A percentile compares a stretch with the other conserved stretches of the same genome.
These are phyloP conservation scores for Marchantia polymorpha DNA, from an alignment of 225 moss, liverwort and hornwort genomes.

Conservation along the genomic window DNA sequence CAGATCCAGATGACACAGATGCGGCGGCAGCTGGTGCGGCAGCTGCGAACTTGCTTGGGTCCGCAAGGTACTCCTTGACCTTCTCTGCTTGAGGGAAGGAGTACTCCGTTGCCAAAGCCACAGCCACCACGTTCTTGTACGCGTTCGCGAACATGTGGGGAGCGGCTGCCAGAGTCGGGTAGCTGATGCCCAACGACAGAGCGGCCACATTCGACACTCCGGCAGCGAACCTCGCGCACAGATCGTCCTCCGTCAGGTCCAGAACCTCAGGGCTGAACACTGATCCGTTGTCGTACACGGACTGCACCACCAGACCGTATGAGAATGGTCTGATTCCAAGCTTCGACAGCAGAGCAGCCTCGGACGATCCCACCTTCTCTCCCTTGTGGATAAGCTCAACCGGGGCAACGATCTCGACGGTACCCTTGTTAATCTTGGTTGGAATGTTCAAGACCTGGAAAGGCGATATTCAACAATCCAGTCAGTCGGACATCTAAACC, in stretches of 20 bases:
- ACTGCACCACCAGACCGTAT: conserved; percentile 73
- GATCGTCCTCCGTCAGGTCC: conserved; percentile 84
- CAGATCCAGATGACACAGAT: conserved; percentile 10
- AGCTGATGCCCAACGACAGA: conserved; percentile 61
- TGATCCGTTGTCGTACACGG: conserved; percentile 89
- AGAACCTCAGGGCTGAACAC: conserved; percentile 69
- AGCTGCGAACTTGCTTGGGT: conserved; percentile 69
- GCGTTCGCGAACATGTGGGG: conserved; percentile 84
- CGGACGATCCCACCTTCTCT: conserved; percentile 90
- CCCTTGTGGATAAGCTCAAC: conserved; percentile 88
- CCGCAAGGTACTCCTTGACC: conserved; percentile 89
- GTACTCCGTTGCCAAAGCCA: conserved; percentile 87
- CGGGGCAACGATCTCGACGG: conserved; percentile 88
- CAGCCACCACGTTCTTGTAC: conserved; percentile 84
- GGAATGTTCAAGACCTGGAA: conserved; percentile 85
- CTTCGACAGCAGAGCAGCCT: conserved; percentile 82
- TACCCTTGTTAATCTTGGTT: conserved; percentile 99
- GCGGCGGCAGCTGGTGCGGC: conserved; percentile 47
- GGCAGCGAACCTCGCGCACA: conserved; percentile 60
- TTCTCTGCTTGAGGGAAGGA: conserved; percentile 83
- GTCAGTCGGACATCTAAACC: neutral
- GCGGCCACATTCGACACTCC: conserved; percentile 85
- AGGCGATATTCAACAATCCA: neutral
- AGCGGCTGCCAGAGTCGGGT: conserved; percentile 83
- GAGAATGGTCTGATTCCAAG: conserved; percentile 89